These are phyloP conservation scores for Chrysoporthe cubensis DNA, from an alignment of 2,329 filamentous ascomycete species.

Conservation along the genomic window DNA sequence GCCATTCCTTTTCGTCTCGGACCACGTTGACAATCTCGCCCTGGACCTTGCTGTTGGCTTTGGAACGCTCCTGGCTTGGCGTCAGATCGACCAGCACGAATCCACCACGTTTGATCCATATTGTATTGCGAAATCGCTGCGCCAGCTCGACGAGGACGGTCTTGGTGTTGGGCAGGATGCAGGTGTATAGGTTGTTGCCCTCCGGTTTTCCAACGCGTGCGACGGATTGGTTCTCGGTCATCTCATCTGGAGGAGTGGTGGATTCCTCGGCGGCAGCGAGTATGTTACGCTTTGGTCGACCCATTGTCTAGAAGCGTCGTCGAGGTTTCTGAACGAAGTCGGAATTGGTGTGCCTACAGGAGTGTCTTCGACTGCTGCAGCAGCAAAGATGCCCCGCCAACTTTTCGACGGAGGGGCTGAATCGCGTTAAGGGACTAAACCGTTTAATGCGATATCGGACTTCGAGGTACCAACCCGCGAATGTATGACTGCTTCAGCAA, in stretches of 20 bases:
- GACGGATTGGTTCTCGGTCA: constrained; percentile 66
- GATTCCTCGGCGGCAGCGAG: constrained; percentile 77
- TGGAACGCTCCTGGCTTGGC: constrained; percentile 58
- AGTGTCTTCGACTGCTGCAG: not conserved
- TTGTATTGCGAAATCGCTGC: constrained; percentile 83
- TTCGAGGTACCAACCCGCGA: too few species aligned
- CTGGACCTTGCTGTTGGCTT: constrained; percentile 72
- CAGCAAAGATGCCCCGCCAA: constrained; percentile 17
- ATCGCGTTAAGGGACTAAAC: not conserved
- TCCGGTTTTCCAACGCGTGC: constrained; percentile 80
- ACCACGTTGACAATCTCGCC: constrained; percentile 95
- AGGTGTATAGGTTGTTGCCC: constrained; percentile 87
- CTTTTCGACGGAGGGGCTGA: constrained; percentile 14
- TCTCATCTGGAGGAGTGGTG: constrained; percentile 61
- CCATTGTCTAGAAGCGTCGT: constrained; percentile 53
- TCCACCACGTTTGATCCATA: constrained; percentile 89
- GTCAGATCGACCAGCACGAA: constrained; percentile 81
- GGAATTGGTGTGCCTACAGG: not conserved
- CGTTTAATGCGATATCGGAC: constrained; percentile 11
- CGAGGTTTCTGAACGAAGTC: not conserved
- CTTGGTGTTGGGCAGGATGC: constrained; percentile 70
- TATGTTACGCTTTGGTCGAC: constrained; percentile 75
- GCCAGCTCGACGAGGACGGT: constrained; percentile 79
- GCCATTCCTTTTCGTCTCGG: constrained; percentile 87
- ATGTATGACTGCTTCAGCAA: too few species aligned